Evolutionary conservation across 2,329 filamentous ascomycete genomes (phyloP).

Genomic region (Penicillium griseofulvum): DNA sequence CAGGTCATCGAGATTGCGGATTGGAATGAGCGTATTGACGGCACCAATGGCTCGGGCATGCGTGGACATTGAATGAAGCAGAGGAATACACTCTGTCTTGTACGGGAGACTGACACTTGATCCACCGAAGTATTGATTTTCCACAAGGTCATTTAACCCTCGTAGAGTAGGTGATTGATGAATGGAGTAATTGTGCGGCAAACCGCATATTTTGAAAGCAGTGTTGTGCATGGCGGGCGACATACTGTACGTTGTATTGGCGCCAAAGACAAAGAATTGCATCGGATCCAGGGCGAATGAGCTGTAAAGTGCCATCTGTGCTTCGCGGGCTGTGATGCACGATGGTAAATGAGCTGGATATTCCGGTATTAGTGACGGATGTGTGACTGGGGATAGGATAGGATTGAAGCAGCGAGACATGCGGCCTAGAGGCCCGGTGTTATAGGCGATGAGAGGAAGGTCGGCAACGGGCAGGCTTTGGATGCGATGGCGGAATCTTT

Average conservation of each 20-base stretch:
- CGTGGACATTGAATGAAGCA: slow-evolving; percentile 64
- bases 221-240: slow-evolving; percentile 77
- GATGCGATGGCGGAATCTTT: slow-evolving; percentile 54
- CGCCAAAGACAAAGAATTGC: slow-evolving; percentile 72
- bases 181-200: slow-evolving; percentile 66
- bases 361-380: slow-evolving; percentile 47
- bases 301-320: slow-evolving; percentile 64
- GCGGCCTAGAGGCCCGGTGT: slow-evolving; percentile 61
- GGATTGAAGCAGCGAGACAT: slow-evolving; percentile 66
- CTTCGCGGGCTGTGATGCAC: slow-evolving; percentile 60
- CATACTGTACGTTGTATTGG: slow-evolving; percentile 67
- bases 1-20: slow-evolving; percentile 56
- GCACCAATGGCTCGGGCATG: slow-evolving; percentile 74
- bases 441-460: slow-evolving; percentile 62
- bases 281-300: slow-evolving; percentile 67
- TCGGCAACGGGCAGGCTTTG: slow-evolving; percentile 43
- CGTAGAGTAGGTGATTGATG: slow-evolving; percentile 62
- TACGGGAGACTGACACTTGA: slow-evolving; percentile 70
- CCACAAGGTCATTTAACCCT: slow-evolving; percentile 62
- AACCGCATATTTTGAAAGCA: slow-evolving; percentile 64
- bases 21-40: slow-evolving; percentile 71
- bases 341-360: slow-evolving; percentile 46
- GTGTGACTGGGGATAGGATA: slow-evolving; percentile 60
- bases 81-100: slow-evolving; percentile 67
- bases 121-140: slow-evolving; percentile 67